These are phyloP conservation scores for Skeletonema costatum DNA, from an alignment of 108 stramenopile species.

Conservation along the genomic window DNA sequence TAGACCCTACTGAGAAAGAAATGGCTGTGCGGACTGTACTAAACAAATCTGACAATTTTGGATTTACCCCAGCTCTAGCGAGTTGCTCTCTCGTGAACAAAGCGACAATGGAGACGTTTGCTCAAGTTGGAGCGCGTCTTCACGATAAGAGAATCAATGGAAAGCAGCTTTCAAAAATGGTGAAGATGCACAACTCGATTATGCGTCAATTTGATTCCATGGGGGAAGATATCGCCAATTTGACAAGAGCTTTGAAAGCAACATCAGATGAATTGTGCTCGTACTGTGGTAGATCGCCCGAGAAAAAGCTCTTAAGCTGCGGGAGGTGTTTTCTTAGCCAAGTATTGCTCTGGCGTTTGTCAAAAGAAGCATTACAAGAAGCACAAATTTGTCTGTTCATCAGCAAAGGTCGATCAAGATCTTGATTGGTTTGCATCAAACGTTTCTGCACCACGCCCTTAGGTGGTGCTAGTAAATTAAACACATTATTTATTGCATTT, in stretches of 20 bases:
- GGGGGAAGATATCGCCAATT: background rate
- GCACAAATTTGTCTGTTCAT: conserved; percentile 17
- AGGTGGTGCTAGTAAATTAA: background rate
- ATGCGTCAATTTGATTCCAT: background rate
- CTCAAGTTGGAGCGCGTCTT: conserved; percentile 11
- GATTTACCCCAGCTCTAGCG: conserved; percentile 5
- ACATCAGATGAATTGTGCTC: conserved; percentile 8
- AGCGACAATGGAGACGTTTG: conserved; percentile 1
- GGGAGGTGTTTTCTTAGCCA: background rate
- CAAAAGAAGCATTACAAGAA: conserved; percentile 7
- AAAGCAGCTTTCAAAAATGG: background rate
- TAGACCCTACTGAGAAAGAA: conserved; percentile 2
- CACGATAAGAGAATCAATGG: conserved; percentile 3
- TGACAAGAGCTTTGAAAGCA: conserved; percentile 4
- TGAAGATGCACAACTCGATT: background rate
- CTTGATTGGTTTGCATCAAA: conserved; percentile 5
- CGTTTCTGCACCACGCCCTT: conserved; percentile 13
- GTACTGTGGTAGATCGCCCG: conserved; percentile 5
- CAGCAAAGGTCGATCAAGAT: conserved; percentile 9
- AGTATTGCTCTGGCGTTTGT: conserved; percentile 4
- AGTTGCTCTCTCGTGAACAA: conserved; percentile 4
- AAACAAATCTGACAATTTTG: conserved; percentile 3
- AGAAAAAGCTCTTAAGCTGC: background rate
- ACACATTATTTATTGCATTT: too few relatives aligned
- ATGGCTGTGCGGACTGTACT: conserved; percentile 1